Evolutionary conservation across 1,139 yeast genomes (phyloP), one percentile per base, ranked within the genome.

Genomic region (Pichia sp.): DNA sequence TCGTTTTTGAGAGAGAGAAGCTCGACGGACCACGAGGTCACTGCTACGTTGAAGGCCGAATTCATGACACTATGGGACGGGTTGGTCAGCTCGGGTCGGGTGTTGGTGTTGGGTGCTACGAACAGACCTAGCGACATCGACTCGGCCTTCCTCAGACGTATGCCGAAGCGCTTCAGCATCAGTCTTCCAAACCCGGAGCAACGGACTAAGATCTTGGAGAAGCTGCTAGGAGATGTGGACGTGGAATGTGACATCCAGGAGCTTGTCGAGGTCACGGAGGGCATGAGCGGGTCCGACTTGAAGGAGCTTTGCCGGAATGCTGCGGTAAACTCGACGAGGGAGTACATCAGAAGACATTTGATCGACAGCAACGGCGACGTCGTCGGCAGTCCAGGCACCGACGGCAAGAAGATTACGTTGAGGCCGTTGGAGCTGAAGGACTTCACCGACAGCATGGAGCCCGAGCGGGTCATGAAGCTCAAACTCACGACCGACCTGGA

Each of bases 61-160:
- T 93, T 93, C 65, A 93, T 93, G 98, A 88, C 97, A 0, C 74
- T 93, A 53, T 93, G 99, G 98, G 99, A 93, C 68, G 99, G 99
- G 0, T 74, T 93, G 46, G 79, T 85, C 16, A 73, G 82, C 34
- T 82, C 82, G 51, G 96, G 96, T 2, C 75, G 95, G 50, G 79
- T 93, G 5, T 74, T 93, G 74, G 90, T 93, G 1, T 78, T 93
- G 64, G 99, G 99, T 4, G 99, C 99, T 13, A 93, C 99, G 1
- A 93, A 93, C 66, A 75, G 99, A 60, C 91, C 93, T 46, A 79
- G 80, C 57, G 99, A 93, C 66, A 93, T 93, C 51, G 99, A 93
- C 66, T 80, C 80, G 58, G 99, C 99, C 1, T 89, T 93, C 66
- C 74, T 91, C 69, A 79, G 99, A 69, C 79, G 99, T 65, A 78